Base-by-base conservation (phyloP, 202 grass and related monocot genomes). In the Digitaria exilis region DNA sequence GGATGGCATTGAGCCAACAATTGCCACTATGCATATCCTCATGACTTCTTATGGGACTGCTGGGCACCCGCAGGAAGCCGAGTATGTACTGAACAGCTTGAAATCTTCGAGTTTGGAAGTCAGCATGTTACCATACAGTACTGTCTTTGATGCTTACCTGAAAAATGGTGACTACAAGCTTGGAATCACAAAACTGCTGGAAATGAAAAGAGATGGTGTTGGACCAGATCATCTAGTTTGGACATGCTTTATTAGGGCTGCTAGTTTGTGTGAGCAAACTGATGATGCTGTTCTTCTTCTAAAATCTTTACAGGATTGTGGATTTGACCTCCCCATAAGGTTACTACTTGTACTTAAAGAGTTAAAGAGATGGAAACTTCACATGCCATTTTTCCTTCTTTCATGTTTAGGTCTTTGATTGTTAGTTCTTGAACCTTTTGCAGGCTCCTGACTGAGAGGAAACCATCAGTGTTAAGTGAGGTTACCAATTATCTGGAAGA, bases 21-120 rank as follows among this genome's bases (percentile, higher is more conserved):
- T 95, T 84, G 87, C 95, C 45, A 95, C 90, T 14, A 98, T 98
- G 95, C 92, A 98, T 76, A 91, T 98, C 73, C 89, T 98, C 71
- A 98, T 95, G 92, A 89, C 88, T 84, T 95, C 92, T 84, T 98
- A 98, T 83, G 92, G 90, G 12, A 67, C 79, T 89, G 75, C 84
- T 76, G 86, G 90, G 26, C 87, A 95, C 73, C 92, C 95, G 56
- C 79, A 78, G 0, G 90, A 93, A 84, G 95, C 92, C 80, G 95
- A 95, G 58, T 95, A 87, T 88, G 89, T 98, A 54, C 82, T 98
- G 62, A 95, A 82, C 78, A 93, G 85, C 76, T 72, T 98, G 82
- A 98, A 91, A 82, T 84, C 62, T 32, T 93, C 92, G 46, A 87
- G 80, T 81, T 67, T 91, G 67, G 90, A 87, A 87, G 76, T 93